A percentile compares a stretch with the other conserved stretches of the same genome.
Evolutionary conservation across 306 rosid species (phyloP).

Genomic region (Quercus glauca): DNA sequence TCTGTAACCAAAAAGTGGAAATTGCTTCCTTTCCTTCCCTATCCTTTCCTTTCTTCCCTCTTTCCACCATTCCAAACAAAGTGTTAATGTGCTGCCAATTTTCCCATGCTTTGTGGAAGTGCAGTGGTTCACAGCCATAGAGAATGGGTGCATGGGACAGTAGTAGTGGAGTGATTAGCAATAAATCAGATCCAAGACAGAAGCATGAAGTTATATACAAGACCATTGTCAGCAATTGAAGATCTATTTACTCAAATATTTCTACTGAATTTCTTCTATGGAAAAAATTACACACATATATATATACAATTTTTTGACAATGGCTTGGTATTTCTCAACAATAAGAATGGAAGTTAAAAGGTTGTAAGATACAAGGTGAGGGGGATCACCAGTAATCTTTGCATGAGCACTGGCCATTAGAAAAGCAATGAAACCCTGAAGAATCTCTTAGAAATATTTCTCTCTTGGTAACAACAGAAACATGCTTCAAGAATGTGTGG

Average conservation of each 20-base stretch:
- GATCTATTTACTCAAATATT: not conserved
- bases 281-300: not conserved
- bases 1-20: no score
- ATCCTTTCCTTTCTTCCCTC: no score
- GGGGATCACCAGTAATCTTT: slow-evolving; percentile 58
- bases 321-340: not conserved
- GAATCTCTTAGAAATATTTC: slow-evolving; percentile 66
- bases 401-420: slow-evolving; percentile 77
- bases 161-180: no score
- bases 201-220: not conserved
- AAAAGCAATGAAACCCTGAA: slow-evolving; percentile 82
- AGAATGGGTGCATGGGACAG: no score
- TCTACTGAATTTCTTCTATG: not conserved
- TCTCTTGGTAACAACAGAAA: slow-evolving; percentile 60
- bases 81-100: no score
- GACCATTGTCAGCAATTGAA: not conserved
- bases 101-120: no score
- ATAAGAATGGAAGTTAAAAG: not conserved
- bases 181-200: not conserved
- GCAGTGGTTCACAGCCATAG: no score
- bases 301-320: not conserved
- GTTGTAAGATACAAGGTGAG: not conserved
- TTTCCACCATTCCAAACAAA: no score
- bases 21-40: no score
- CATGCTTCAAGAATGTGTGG: slow-evolving; percentile 71